Conservation (phyloP, 1,139 yeast genomes). For the Blastobotrys raffinosifermentans region DNA sequence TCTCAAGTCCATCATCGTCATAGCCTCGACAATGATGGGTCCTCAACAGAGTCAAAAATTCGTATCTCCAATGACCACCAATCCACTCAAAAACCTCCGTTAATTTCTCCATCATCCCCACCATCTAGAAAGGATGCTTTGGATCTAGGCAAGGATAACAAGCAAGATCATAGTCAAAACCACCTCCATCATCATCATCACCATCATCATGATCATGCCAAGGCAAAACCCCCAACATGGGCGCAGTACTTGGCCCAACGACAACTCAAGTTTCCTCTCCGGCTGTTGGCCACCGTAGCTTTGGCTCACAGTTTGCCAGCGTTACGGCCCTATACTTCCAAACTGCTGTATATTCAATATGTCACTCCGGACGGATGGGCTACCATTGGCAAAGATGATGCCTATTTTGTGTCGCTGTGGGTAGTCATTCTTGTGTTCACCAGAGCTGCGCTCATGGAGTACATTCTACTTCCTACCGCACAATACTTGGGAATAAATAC, state of each 20-base stretch:
- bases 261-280: slow-evolving; percentile 15
- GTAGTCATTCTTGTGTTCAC: slow-evolving; percentile 53
- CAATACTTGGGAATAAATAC: slow-evolving; percentile 40
- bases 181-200: background rate
- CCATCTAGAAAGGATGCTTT: too few species aligned
- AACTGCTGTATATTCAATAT: slow-evolving; percentile 23
- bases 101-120: too few species aligned
- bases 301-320: slow-evolving; percentile 20
- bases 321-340: slow-evolving; percentile 20
- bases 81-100: too few species aligned
- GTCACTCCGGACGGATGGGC: slow-evolving; percentile 20
- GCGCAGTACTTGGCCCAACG: slow-evolving; percentile 18
- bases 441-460: slow-evolving; percentile 56
- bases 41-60: too few species aligned
- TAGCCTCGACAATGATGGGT: too few species aligned
- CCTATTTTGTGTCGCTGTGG: slow-evolving; percentile 50
- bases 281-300: slow-evolving; percentile 14
- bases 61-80: too few species aligned
- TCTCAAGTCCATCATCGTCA: too few species aligned
- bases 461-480: slow-evolving; percentile 56
- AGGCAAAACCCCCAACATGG: slow-evolving; percentile 13
- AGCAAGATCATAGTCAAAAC: background rate
- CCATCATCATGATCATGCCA: background rate
- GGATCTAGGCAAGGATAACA: too few species aligned
- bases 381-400: slow-evolving; percentile 37